Evolutionary conservation across 169 alveolate species (phyloP), one percentile per base, ranked within the genome.

Genomic region (Plasmodium ovale): DNA sequence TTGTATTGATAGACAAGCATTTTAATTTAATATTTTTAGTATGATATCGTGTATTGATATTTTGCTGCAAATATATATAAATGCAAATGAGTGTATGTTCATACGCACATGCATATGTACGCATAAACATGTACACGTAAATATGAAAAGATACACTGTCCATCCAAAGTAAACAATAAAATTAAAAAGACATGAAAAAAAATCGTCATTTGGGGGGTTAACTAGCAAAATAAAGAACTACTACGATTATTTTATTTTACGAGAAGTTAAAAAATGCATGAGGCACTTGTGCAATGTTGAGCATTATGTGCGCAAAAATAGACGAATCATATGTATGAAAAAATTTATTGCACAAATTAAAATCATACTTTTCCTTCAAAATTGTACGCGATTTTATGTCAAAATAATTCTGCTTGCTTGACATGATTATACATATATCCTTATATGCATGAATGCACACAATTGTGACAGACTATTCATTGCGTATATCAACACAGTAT

Each of bases 1-100:
- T 49, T 47, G 19, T 62, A 54, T 33, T 62, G 87, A 73, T 73
- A 73, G 87, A 73, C 87, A 73, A 25, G 31, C 7, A 49, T 39
- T 73, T 73, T 73, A 27, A 44, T 44, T 72, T 39, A 19, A 31
- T 29, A 21, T 37, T 23, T 7, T 35, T 14, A 25, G 68, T 21
- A 7, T 16, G 5, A 35, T 33, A 37, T 19, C 31, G 12, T 51
- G 31, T 16, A 14, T 3, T 53, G 27, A 53, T 53, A 53, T 53
- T 53, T 39, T 39, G 5, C 51, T 39, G 51, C 51, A 39, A 6
- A 39, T 39, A 39, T 9, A 39, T 6, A 39, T 6, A 39, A 6
- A 39, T 39, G 51, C n/a, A n/a, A n/a, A n/a, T n/a, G n/a, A n/a
- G n/a, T n/a, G n/a, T n/a, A n/a, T n/a, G n/a, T n/a, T n/a, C n/a